Evolutionary conservation across 2,329 filamentous ascomycete species (phyloP), one percentile per base, ranked within the genome.

Genomic region (Colletotrichum destructivum): DNA sequence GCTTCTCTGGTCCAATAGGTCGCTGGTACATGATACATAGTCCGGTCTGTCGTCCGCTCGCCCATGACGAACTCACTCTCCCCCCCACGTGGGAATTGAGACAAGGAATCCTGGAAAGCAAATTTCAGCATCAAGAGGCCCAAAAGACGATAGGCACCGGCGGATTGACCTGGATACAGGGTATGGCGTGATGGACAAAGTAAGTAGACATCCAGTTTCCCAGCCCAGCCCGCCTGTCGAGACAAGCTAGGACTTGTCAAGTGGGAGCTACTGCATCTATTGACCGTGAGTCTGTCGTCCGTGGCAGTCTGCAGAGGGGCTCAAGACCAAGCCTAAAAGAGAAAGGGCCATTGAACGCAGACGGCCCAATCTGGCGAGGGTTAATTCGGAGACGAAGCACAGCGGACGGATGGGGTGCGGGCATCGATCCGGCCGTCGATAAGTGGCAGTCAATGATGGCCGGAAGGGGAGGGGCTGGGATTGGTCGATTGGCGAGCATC

Each of bases 321-420:
- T 35, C 31, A n/a, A 23, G 42, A 69, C 38, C 23, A 60, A 42
- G 55, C 38, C 62, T 42, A 31, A 61, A 62, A 42, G 15, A 70
- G 57, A 40, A 56, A 56, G 55, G 49, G 21, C n/a, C n/a, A 46
- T 23, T 21, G 54, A 35, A 42, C 5, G 64, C 44, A 68, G 44
- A 13, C n/a, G 51, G 23, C 68, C 57, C 35, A 46, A 68, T 26
- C 15, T 42, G 51, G 63, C 26, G 51, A 61, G 46, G 38, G 49
- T 35, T 16, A 54, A 16, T 23, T 62, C 57, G 51, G 56, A 52
- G 64, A 67, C 63, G 47, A 47, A 26, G 63, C 13, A 44, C 46
- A 18, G 49, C 23, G 52, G 59, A 64, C 52, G 47, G 57, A 63
- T 47, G 66, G 65, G 65, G 65, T 72, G 59, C 47, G 69, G 66